phyloP scores from a whole-genome alignment of 768 basidiomycete species.

The Amanita molliuscula region DNA sequence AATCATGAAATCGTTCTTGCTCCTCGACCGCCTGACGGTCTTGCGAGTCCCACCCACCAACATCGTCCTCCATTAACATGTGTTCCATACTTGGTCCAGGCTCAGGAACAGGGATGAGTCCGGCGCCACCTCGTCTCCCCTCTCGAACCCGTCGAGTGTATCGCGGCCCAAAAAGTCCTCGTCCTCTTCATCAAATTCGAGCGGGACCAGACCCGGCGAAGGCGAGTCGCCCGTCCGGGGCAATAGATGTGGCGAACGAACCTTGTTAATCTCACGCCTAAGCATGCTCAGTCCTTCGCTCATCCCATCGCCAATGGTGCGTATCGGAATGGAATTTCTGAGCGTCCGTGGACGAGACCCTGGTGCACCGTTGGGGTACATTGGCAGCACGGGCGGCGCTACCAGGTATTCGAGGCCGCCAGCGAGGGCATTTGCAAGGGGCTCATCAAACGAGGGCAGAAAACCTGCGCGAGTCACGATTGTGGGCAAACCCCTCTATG shows the following conservation, averaged over 20 bases:
- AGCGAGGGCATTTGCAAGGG: constrained; percentile 63
- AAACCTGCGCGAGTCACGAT: constrained; percentile 30
- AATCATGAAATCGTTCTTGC: constrained; percentile 38
- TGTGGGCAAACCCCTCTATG: constrained; percentile 37
- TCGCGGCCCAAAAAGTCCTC: constrained; percentile 39
- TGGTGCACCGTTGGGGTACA: constrained; percentile 66
- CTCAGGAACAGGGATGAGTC: constrained; percentile 14
- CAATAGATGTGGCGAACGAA: constrained; percentile 32
- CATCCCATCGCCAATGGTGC: constrained; percentile 46
- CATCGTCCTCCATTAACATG: constrained; percentile 23
- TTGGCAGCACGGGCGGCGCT: constrained; percentile 49
- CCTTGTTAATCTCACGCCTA: constrained; percentile 42
- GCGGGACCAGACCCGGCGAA: constrained; percentile 26
- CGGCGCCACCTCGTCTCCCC: constrained; percentile 8
- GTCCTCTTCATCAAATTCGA: constrained; percentile 62
- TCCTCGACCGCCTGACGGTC: constrained; percentile 40
- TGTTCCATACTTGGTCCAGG: constrained; percentile 14
- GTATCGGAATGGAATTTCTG: constrained; percentile 46
- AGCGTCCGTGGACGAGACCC: constrained; percentile 28
- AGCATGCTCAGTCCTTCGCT: constrained; percentile 52
- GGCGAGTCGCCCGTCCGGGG: constrained; percentile 16
- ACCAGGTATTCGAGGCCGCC: constrained; percentile 45
- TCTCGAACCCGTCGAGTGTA: background rate
- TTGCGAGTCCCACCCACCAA: constrained; percentile 35
- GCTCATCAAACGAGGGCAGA: constrained; percentile 69